phyloP scores from a whole-genome alignment of 257 asterid species.

The Echites panduratus region DNA sequence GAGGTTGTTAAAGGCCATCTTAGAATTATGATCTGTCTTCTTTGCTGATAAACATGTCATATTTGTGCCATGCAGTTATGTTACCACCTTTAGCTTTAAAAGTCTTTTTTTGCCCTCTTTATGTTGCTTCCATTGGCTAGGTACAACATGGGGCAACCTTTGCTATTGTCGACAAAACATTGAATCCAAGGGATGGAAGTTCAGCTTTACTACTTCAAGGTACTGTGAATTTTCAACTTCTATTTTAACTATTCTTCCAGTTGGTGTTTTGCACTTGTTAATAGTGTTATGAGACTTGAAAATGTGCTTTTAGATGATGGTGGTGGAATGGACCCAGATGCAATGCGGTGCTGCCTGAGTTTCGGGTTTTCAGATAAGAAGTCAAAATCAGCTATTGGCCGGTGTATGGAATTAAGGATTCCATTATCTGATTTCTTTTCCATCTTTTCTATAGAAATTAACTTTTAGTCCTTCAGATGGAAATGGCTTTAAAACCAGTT shows the following conservation, averaged over 20 bases:
- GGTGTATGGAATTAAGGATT: constrained; percentile 43
- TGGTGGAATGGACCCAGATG: constrained; percentile 88
- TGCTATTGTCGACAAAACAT: constrained; percentile 50
- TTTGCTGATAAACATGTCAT: not conserved
- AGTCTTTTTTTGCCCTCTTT: constrained; percentile 17
- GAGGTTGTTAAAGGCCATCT: not conserved
- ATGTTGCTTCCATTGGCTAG: constrained; percentile 38
- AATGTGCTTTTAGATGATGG: constrained; percentile 64
- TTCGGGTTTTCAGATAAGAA: constrained; percentile 91
- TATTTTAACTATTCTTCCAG: constrained; percentile 8
- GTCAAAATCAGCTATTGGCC: constrained; percentile 66
- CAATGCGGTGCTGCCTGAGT: constrained; percentile 80
- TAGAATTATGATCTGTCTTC: not conserved
- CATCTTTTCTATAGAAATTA: not conserved
- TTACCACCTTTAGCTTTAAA: constrained; percentile 20
- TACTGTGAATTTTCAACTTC: constrained; percentile 23
- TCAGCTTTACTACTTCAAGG: constrained; percentile 84
- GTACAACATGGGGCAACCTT: constrained; percentile 74
- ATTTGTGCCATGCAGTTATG: constrained; percentile 1
- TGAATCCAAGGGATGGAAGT: constrained; percentile 66
- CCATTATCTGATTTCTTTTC: not conserved
- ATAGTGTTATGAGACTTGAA: constrained; percentile 19
- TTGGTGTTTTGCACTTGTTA: constrained; percentile 14
- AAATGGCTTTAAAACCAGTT: constrained; percentile 93
- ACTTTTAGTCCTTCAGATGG: constrained; percentile 60